Evolutionary conservation across 129 eudicot species (phyloP).

Genomic region (Flaveria sonorensis): DNA sequence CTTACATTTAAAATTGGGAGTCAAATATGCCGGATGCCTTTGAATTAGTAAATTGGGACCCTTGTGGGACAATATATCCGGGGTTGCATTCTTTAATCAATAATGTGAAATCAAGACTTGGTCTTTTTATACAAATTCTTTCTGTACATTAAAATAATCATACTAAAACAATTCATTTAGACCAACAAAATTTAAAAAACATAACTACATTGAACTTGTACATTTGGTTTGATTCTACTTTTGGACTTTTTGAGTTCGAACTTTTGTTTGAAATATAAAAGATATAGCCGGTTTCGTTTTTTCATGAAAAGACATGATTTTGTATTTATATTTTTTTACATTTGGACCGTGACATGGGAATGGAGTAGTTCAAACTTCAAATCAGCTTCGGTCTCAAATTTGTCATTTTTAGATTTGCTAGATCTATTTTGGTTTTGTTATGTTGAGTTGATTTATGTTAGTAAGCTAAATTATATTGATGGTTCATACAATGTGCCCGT

Average conservation of each 20-base stretch:
- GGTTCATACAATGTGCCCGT: not conserved
- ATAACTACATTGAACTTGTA: not conserved
- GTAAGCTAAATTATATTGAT: not conserved
- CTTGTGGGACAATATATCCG: not conserved
- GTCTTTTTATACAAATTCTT: constrained; percentile 32
- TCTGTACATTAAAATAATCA: constrained; percentile 14
- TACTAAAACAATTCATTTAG: not conserved
- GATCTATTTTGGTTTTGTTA: not conserved
- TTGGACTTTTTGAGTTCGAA: not conserved
- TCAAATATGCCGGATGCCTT: constrained; percentile 36
- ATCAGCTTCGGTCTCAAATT: not conserved
- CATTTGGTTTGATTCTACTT: not conserved
- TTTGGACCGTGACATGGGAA: not conserved
- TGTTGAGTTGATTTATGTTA: not conserved
- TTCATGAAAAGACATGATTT: not conserved
- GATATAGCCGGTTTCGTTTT: not conserved
- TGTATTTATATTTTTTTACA: not conserved
- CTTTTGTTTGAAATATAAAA: not conserved
- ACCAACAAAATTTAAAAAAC: not conserved
- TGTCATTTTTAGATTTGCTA: not conserved
- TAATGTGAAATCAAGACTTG: constrained; percentile 32
- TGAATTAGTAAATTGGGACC: constrained; percentile 41
- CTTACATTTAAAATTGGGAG: constrained; percentile 19
- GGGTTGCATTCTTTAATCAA: not conserved
- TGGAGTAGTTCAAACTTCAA: not conserved